phyloP scores from a whole-genome alignment of 73 alveolate species.

The Tetrahymena malaccensis region DNA sequence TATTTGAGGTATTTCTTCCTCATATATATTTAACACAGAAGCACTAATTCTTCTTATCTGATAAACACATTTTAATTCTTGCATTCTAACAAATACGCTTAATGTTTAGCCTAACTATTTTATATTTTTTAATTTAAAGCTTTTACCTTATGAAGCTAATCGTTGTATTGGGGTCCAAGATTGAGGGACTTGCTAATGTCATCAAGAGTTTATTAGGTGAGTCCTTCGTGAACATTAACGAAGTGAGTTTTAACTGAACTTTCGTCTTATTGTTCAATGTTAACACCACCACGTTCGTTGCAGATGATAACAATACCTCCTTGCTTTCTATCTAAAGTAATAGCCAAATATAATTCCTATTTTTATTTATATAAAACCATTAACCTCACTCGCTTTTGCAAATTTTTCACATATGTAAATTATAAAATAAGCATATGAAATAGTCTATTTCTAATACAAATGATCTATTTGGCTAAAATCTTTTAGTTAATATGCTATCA shows the following conservation, averaged over 20 bases:
- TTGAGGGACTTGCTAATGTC: conserved; percentile 28
- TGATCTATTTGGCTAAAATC: neutral
- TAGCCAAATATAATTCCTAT: conserved; percentile 43
- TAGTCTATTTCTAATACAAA: too few species aligned
- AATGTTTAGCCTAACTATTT: too few species aligned
- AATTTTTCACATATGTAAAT: neutral
- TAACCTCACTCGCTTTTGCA: neutral
- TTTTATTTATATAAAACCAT: neutral
- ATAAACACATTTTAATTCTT: too few species aligned
- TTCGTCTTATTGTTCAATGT: conserved; percentile 68
- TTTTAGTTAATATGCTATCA: neutral
- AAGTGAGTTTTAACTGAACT: conserved; percentile 46
- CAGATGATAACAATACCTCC: conserved; percentile 58
- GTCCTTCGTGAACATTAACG: conserved; percentile 36
- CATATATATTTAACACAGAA: too few species aligned
- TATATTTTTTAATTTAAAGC: too few species aligned
- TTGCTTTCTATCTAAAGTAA: conserved; percentile 45
- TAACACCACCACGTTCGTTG: conserved; percentile 70
- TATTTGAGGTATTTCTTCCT: neutral
- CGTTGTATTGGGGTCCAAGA: neutral
- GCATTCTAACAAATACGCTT: too few species aligned
- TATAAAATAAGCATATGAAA: too few species aligned
- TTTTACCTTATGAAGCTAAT: conserved; percentile 3
- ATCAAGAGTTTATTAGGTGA: conserved; percentile 26
- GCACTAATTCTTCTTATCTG: too few species aligned